Percentiles rank a stretch among this genome's conserved stretches.
These are phyloP conservation scores for Linderniella brevidens DNA, from an alignment of 257 asterid genomes.

Conservation along the genomic window DNA sequence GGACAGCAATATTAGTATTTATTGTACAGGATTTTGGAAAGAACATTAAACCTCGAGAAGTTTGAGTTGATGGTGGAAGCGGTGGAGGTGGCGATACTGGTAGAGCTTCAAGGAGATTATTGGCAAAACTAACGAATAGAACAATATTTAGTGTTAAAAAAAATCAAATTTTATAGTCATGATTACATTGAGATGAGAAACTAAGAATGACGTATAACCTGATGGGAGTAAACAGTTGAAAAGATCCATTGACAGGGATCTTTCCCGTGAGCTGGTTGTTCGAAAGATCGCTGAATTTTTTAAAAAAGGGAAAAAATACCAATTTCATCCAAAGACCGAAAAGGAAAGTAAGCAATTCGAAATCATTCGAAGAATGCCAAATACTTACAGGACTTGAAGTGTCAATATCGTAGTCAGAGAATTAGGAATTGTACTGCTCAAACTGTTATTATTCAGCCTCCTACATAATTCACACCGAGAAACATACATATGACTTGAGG, in stretches of 20 bases:
- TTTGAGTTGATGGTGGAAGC: conserved; percentile 29
- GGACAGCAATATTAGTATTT: too few relatives aligned
- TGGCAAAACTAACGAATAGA: conserved; percentile 40
- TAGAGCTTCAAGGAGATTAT: conserved; percentile 29
- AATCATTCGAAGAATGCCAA: too few relatives aligned
- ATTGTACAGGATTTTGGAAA: too few relatives aligned
- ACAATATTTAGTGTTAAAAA: conserved; percentile 9
- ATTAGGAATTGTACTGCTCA: conserved; percentile 60
- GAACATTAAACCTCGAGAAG: conserved; percentile 16
- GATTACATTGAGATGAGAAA: conserved; percentile 9
- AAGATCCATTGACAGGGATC: conserved; percentile 54
- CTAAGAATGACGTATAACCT: conserved; percentile 20
- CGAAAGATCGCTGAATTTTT: conserved; percentile 55
- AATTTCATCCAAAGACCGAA: neutral
- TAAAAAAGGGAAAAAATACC: neutral
- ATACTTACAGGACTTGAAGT: conserved; percentile 97
- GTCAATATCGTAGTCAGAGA: conserved; percentile 36
- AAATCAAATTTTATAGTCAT: neutral
- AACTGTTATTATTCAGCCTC: conserved; percentile 90
- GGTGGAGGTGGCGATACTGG: conserved; percentile 76
- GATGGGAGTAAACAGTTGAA: conserved; percentile 54
- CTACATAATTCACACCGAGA: conserved; percentile 18
- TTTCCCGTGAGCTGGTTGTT: conserved; percentile 27
- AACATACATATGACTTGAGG: neutral
- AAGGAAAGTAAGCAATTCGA: neutral